These are phyloP conservation scores for Pseudocercospora cruenta DNA, from an alignment of 2,329 filamentous ascomycete genomes.

Conservation along the genomic window DNA sequence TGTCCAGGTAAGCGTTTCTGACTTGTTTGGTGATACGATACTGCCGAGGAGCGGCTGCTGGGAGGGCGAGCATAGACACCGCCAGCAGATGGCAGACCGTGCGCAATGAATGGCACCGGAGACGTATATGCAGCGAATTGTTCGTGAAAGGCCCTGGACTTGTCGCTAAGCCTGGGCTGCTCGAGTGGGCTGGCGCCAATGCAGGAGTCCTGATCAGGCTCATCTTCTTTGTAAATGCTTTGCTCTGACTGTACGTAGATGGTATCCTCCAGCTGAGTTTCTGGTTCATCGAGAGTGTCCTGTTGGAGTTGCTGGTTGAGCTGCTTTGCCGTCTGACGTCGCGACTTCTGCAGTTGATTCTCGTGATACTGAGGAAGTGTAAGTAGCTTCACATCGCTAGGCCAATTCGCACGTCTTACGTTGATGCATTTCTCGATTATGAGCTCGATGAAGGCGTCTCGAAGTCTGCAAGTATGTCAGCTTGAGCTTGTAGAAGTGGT, in stretches of 20 bases:
- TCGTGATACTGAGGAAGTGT: constrained; percentile 17
- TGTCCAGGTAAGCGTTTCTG: constrained; percentile 1
- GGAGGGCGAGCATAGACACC: constrained; percentile 9
- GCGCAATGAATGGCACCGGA: constrained; percentile 13
- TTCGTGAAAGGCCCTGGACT: constrained; percentile 15
- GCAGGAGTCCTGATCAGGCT: constrained; percentile 5
- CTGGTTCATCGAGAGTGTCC: neutral
- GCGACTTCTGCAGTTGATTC: constrained; percentile 23
- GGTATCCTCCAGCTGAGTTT: neutral
- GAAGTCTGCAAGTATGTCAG: constrained; percentile 19
- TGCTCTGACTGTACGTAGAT: neutral
- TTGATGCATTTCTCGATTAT: constrained; percentile 25
- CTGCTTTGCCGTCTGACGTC: constrained; percentile 16
- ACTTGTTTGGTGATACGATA: neutral
- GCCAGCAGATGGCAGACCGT: constrained; percentile 7
- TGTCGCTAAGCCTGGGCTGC: constrained; percentile 8
- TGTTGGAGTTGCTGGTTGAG: constrained; percentile 12
- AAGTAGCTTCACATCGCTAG: neutral
- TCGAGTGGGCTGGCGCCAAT: constrained; percentile 2
- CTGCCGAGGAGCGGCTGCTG: neutral
- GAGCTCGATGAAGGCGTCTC: constrained; percentile 21
- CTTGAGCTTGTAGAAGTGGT: neutral
- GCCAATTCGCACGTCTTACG: neutral
- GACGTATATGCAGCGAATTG: constrained; percentile 21
- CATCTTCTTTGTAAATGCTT: neutral